Percentiles rank a stretch among this genome's conserved stretches.
These are phyloP conservation scores for Coelastrella sp. DNA, from an alignment of 139 green algal species.

Conservation along the genomic window DNA sequence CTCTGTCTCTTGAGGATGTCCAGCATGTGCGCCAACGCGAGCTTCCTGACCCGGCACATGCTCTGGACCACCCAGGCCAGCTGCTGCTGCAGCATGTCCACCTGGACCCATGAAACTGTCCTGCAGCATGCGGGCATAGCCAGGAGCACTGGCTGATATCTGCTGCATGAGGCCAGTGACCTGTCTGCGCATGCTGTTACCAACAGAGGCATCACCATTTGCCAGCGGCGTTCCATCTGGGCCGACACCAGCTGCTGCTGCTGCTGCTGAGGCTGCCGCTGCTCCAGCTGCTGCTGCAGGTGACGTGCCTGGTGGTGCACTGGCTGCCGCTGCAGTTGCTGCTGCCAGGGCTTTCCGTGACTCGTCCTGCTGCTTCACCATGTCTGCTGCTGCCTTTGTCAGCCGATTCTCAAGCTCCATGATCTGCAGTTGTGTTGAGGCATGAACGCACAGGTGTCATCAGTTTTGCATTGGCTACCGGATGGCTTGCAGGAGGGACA, in stretches of 20 bases:
- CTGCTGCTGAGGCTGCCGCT: slow-evolving; percentile 11
- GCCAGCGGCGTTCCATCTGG: background rate
- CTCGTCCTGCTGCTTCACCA: slow-evolving; percentile 44
- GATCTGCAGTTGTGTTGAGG: slow-evolving; percentile 47
- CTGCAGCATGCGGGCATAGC: slow-evolving; percentile 32
- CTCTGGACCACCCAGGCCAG: slow-evolving; percentile 32
- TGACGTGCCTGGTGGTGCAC: slow-evolving; percentile 42
- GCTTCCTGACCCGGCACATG: slow-evolving; percentile 39
- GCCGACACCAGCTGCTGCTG: background rate
- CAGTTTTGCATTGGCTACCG: no score
- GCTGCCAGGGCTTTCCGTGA: slow-evolving; percentile 3
- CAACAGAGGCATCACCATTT: background rate
- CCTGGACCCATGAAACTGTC: slow-evolving; percentile 15
- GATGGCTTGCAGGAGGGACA: no score
- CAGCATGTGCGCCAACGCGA: background rate
- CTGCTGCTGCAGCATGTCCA: background rate
- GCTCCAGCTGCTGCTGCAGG: slow-evolving; percentile 32
- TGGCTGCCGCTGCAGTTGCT: slow-evolving; percentile 26
- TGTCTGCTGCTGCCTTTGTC: slow-evolving; percentile 43
- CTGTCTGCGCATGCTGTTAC: slow-evolving; percentile 31
- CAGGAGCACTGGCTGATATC: background rate
- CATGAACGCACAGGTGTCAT: background rate
- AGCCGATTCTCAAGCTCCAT: slow-evolving; percentile 64
- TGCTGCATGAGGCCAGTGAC: slow-evolving; percentile 35
- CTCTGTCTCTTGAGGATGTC: slow-evolving; percentile 55